A percentile compares a stretch with the other conserved stretches of the same genome.
Evolutionary conservation across 768 basidiomycete genomes (phyloP).

Genomic region (Crassisporium funariophilum): DNA sequence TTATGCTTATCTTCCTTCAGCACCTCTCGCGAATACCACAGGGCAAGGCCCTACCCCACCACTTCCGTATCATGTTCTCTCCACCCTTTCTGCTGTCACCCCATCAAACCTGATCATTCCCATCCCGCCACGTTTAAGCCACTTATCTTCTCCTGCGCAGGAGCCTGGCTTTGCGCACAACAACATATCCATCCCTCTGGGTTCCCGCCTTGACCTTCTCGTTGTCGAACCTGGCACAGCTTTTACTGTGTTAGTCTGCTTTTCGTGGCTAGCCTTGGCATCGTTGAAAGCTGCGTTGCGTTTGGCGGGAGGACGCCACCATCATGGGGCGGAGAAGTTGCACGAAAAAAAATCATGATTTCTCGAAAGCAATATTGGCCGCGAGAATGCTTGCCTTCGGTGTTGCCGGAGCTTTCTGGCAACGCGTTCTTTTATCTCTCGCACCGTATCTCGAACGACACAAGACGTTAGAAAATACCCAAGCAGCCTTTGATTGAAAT

Average conservation of each 20-base stretch:
- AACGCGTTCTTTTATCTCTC: too few relatives aligned
- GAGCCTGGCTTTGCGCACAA: slow-evolving; percentile 9
- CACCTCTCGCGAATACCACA: slow-evolving; percentile 1
- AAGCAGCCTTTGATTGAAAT: too few relatives aligned
- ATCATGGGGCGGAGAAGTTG: too few relatives aligned
- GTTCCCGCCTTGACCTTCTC: slow-evolving; percentile 34
- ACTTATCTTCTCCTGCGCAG: slow-evolving; percentile 2
- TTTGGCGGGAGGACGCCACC: slow-evolving; percentile 1
- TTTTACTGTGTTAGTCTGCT: slow-evolving; percentile 38
- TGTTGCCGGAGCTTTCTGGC: too few relatives aligned
- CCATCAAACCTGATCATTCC: slow-evolving; percentile 17
- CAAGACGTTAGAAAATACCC: too few relatives aligned
- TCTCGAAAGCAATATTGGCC: too few relatives aligned
- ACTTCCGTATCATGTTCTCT: slow-evolving; percentile 13
- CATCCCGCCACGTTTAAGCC: slow-evolving; percentile 18
- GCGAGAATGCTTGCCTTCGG: too few relatives aligned
- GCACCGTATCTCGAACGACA: too few relatives aligned
- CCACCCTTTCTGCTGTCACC: slow-evolving; percentile 5
- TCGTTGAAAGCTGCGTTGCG: slow-evolving; percentile 23
- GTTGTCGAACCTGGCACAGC: slow-evolving; percentile 46
- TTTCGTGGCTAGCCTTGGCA: slow-evolving; percentile 37
- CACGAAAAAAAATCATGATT: too few relatives aligned
- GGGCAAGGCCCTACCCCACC: neutral
- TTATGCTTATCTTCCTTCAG: neutral
- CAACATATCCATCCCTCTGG: slow-evolving; percentile 39